Percentiles rank a stretch among this genome's conserved stretches.
Conservation (phyloP, 345 rosid species). For the Dipteronia sinensis region DNA sequence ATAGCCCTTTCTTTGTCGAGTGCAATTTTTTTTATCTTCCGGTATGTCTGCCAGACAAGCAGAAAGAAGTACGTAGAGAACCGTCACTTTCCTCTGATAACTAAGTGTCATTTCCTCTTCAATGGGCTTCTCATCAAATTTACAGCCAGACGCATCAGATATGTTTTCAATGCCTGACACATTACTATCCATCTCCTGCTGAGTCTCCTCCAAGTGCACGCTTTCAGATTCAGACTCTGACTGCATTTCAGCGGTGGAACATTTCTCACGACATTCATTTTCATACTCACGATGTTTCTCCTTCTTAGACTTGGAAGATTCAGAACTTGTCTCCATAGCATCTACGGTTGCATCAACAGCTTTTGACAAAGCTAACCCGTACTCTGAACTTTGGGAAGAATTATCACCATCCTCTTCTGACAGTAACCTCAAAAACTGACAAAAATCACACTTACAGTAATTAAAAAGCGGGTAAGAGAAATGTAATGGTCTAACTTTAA, state of each 20-base stretch:
- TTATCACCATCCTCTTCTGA: constrained; percentile 64
- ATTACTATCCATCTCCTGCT: constrained; percentile 26
- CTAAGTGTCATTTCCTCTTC: constrained; percentile 68
- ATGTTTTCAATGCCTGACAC: constrained; percentile 27
- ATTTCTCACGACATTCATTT: constrained; percentile 71
- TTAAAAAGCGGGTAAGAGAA: background rate
- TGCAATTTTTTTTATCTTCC: constrained; percentile 50
- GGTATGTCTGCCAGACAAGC: constrained; percentile 82
- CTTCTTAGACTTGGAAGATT: constrained; percentile 56
- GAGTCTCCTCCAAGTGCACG: constrained; percentile 4
- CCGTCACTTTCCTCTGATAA: constrained; percentile 70
- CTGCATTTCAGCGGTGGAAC: constrained; percentile 45
- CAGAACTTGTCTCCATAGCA: constrained; percentile 52
- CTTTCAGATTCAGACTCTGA: constrained; percentile 34
- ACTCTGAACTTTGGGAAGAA: constrained; percentile 50
- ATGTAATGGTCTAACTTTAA: background rate
- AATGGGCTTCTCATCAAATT: constrained; percentile 49
- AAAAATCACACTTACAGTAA: background rate
- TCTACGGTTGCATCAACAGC: constrained; percentile 67
- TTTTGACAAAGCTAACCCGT: constrained; percentile 69
- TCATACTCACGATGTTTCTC: constrained; percentile 79
- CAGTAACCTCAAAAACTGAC: constrained; percentile 75
- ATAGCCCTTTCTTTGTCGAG: constrained; percentile 74
- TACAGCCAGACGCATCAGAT: constrained; percentile 26
- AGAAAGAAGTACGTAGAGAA: constrained; percentile 85